These are phyloP conservation scores for Colletotrichum sp. DNA, from an alignment of 2,329 filamentous ascomycete genomes.

Conservation along the genomic window DNA sequence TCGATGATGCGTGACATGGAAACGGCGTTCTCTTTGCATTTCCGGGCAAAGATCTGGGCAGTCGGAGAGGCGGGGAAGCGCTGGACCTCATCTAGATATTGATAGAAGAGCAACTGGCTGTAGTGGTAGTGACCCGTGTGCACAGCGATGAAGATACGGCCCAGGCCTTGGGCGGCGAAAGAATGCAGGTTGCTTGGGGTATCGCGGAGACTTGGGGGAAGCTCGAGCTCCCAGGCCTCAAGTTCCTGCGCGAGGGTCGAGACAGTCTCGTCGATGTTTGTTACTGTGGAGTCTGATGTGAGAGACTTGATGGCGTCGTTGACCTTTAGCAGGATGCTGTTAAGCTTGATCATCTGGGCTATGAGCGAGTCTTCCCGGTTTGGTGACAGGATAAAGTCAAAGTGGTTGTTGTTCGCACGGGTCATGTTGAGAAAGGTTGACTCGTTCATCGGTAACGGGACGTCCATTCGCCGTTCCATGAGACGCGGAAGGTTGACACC, in stretches of 20 bases:
- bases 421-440: constrained; percentile 32
- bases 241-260: constrained; percentile 34
- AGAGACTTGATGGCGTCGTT: constrained; percentile 34
- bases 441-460: constrained; percentile 41
- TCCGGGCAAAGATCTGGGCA: constrained; percentile 34
- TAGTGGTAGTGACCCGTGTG: constrained; percentile 53
- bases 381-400: constrained; percentile 23
- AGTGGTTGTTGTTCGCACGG: constrained; percentile 22
- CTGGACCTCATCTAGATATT: constrained; percentile 38
- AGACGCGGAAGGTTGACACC: constrained; percentile 25
- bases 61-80: constrained; percentile 27
- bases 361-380: constrained; percentile 24
- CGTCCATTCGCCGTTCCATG: constrained; percentile 24
- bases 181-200: constrained; percentile 41
- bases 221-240: constrained; percentile 36
- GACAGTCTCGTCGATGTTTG: constrained; percentile 34
- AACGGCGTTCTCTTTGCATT: constrained; percentile 44
- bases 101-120: constrained; percentile 51
- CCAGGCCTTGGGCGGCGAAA: constrained; percentile 42
- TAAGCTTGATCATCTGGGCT: constrained; percentile 30
- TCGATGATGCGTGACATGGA: constrained; percentile 45
- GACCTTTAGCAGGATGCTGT: constrained; percentile 40
- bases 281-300: constrained; percentile 17
- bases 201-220: constrained; percentile 40
- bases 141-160: constrained; percentile 47